Evolutionary conservation across 164 flowering plant species (phyloP).

Genomic region (Stephania cephalantha): DNA sequence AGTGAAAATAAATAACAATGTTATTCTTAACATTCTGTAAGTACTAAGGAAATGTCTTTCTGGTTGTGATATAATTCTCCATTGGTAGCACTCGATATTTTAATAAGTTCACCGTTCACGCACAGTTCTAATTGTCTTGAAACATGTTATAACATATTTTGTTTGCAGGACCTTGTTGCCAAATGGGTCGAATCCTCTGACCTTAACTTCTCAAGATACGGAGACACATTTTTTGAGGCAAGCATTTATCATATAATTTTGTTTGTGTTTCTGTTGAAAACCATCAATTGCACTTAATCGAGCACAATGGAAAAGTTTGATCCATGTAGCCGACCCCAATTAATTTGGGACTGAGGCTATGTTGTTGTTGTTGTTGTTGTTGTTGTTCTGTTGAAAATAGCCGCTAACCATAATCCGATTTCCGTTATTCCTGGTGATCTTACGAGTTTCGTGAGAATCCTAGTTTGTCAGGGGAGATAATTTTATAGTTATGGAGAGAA

Average conservation of each 20-base stretch:
- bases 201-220: constrained; percentile 94
- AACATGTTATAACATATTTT: constrained; percentile 4
- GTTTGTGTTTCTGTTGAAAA: not conserved
- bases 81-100: no score
- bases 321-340: no score
- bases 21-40: no score
- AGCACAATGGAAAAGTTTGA: no score
- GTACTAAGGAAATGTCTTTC: no score
- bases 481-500: not conserved
- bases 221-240: constrained; percentile 96
- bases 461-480: not conserved
- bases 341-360: no score
- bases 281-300: no score
- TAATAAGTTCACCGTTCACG: no score
- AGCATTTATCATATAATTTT: constrained; percentile 13
- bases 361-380: no score
- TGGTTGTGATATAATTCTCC: no score
- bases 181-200: constrained; percentile 81
- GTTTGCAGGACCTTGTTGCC: constrained; percentile 76
- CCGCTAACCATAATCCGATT: not conserved
- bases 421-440: not conserved
- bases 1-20: no score
- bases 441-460: not conserved
- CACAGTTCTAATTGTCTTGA: not conserved
- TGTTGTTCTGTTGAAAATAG: not conserved